phyloP scores from a whole-genome alignment of 208 protist species.

The Leishmania amazonensis region DNA sequence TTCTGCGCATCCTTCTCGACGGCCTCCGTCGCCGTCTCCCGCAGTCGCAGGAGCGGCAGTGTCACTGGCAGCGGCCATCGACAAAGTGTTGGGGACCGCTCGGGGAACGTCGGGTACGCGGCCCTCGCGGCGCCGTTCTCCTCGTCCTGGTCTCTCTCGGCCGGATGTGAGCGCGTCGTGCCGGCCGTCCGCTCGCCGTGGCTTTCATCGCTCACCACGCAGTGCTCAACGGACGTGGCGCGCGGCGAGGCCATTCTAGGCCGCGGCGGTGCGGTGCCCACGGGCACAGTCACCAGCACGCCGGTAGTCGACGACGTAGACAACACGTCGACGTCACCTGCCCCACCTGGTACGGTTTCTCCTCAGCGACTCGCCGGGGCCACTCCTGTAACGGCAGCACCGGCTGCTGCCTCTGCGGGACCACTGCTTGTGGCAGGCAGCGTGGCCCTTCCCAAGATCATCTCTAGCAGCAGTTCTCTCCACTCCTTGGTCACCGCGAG shows the following conservation, averaged over 20 bases:
- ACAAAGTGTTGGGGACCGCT: not conserved
- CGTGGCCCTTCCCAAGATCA: not conserved
- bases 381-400: not conserved
- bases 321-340: not conserved
- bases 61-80: not conserved
- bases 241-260: not conserved
- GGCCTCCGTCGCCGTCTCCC: not conserved
- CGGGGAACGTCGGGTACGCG: not conserved
- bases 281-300: not conserved
- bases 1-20: conserved; percentile 6
- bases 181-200: not conserved
- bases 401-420: not conserved
- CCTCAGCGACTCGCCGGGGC: not conserved
- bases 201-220: not conserved
- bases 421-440: not conserved
- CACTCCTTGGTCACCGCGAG: not conserved
- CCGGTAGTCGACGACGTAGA: not conserved
- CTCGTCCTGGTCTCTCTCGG: not conserved
- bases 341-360: not conserved
- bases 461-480: not conserved
- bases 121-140: not conserved
- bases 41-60: not conserved
- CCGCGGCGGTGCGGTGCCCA: not conserved
- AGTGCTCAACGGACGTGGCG: not conserved
- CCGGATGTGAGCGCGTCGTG: not conserved